Conservation (phyloP, 768 basidiomycete species). For the Fomitopsis pulvina region DNA sequence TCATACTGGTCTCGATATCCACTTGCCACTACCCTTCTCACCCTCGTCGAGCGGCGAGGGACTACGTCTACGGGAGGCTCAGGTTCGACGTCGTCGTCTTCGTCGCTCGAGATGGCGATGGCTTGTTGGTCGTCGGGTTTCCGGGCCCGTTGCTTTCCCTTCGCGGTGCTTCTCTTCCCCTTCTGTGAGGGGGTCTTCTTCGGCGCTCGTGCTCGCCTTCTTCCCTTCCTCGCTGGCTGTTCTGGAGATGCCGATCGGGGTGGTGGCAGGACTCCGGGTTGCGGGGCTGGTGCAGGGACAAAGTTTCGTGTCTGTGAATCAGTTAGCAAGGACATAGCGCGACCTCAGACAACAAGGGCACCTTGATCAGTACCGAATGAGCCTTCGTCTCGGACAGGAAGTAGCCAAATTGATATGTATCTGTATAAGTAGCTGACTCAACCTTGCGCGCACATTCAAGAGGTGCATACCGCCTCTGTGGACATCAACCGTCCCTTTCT, state of each 20-base stretch:
- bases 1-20: conserved; percentile 22
- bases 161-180: conserved; percentile 32
- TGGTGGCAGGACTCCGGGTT: conserved; percentile 11
- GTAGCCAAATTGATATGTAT: conserved; percentile 86
- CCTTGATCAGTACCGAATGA: conserved; percentile 80
- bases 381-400: conserved; percentile 80
- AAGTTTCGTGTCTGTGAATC: conserved; percentile 35
- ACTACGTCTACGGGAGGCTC: not conserved
- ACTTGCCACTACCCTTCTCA: conserved; percentile 20
- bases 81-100: not conserved
- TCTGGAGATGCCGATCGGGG: conserved; percentile 5
- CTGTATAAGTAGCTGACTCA: conserved; percentile 31
- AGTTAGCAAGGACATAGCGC: conserved; percentile 1
- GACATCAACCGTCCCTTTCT: conserved; percentile 73
- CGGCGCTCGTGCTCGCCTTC: conserved; percentile 18
- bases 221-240: conserved; percentile 12
- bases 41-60: conserved; percentile 27
- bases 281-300: conserved; percentile 24
- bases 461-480: conserved; percentile 66
- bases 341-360: conserved; percentile 19
- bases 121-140: conserved; percentile 14
- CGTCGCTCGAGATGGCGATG: conserved; percentile 12
- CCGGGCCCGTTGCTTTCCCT: conserved; percentile 15
- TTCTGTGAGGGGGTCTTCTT: conserved; percentile 3
- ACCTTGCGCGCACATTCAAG: not conserved